Evolutionary conservation across 306 rosid genomes (phyloP), one percentile per base, ranked within the genome.

Genomic region (Senna tora): DNA sequence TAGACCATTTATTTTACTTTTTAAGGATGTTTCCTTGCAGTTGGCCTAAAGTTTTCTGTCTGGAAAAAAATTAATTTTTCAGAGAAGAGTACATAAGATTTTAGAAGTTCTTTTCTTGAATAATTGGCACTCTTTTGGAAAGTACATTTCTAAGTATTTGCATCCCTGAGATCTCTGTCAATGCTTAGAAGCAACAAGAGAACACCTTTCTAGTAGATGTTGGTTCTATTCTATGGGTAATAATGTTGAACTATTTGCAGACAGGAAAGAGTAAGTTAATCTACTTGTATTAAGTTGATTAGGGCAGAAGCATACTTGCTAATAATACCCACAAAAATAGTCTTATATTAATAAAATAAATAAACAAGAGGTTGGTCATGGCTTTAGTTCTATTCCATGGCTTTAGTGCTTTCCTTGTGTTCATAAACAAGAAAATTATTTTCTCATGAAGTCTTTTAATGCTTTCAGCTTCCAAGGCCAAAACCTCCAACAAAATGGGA

Each of bases 401-500:
- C 9, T 22, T 19, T 11, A 4, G 54, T 73, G 16, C 5, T 69
- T 51, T 63, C 17, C 13, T 41, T n/a, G 20, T 32, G 9, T 66
- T 39, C 61, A 2, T 34, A 49, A 11, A 52, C 4, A 2, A 3
- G 20, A 6, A 32, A 52, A 16, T 30, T 15, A 7, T n/a, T 67
- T 69, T 21, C 79, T 82, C 50, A 74, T 74, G 2, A 47, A 28
- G 2, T 71, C 32, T 66, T 66, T 2, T 71, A 6, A 75, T 75
- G 34, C 38, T 79, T 67, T 32, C 62, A 94, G 99, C 69, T 94
- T 4, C 99, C 99, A 72, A 84, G 66, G 82, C 95, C 95, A 49
- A 81, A 80, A 69, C 93, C 97, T 81, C 97, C 96, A 4, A 89
- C 99, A 6, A 94, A 89, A 75, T 94, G 99, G 98, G 95, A 94